phyloP scores from a whole-genome alignment of 2,329 filamentous ascomycete genomes.

The Claviceps sorghi region DNA sequence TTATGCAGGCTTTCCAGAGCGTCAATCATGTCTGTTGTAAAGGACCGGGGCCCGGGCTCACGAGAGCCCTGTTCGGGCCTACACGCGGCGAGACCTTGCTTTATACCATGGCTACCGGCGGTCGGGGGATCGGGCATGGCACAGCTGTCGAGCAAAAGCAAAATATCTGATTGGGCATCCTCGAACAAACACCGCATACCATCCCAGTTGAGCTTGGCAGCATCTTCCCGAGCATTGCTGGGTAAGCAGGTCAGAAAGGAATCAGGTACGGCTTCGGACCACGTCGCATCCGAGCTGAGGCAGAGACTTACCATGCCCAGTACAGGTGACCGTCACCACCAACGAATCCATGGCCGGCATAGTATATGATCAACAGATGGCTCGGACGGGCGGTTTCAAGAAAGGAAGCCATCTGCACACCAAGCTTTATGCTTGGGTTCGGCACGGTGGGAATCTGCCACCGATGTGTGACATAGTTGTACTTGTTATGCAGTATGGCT shows the following conservation, averaged over 20 bases:
- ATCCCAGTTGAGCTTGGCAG: slow-evolving; percentile 49
- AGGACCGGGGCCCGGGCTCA: slow-evolving; percentile 35
- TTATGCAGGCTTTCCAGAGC: slow-evolving; percentile 38
- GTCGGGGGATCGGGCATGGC: slow-evolving; percentile 35
- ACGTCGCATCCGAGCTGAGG: not conserved
- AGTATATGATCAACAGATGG: slow-evolving; percentile 50
- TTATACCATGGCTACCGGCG: slow-evolving; percentile 39
- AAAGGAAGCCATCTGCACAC: slow-evolving; percentile 44
- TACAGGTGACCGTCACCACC: slow-evolving; percentile 47
- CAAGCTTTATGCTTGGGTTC: slow-evolving; percentile 46
- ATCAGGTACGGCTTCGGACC: slow-evolving; percentile 19
- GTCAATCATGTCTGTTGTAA: slow-evolving; percentile 42
- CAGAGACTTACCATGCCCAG: slow-evolving; percentile 48
- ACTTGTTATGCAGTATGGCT: slow-evolving; percentile 42
- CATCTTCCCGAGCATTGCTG: slow-evolving; percentile 42
- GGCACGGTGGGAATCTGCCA: slow-evolving; percentile 46
- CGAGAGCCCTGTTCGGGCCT: slow-evolving; percentile 32
- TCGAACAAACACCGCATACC: slow-evolving; percentile 48
- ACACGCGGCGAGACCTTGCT: slow-evolving; percentile 49
- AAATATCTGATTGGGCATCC: slow-evolving; percentile 47
- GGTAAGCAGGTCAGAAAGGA: slow-evolving; percentile 6
- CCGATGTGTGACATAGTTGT: slow-evolving; percentile 44
- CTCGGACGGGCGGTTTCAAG: slow-evolving; percentile 42
- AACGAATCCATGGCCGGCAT: slow-evolving; percentile 45
- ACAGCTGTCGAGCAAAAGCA: slow-evolving; percentile 49